Evolutionary conservation across 2,329 filamentous ascomycete genomes (phyloP).

Genomic region (Venturiaceae sp.): DNA sequence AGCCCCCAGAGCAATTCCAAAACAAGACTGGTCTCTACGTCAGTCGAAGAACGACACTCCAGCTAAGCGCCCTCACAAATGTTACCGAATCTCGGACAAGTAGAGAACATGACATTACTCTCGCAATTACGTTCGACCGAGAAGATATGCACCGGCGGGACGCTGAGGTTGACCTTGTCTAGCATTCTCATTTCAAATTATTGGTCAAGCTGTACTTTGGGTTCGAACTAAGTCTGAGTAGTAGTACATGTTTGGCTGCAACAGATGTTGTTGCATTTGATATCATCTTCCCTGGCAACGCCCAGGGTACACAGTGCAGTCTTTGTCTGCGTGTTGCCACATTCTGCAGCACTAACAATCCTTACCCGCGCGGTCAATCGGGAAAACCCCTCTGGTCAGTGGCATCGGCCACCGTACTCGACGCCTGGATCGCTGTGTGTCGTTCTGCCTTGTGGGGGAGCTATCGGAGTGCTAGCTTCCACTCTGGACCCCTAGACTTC

Average conservation of each 20-base stretch:
- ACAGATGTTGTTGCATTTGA: not conserved
- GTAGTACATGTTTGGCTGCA: not conserved
- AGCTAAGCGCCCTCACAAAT: not conserved
- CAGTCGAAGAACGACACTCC: not conserved
- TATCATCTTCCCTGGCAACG: not conserved
- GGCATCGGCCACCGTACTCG: not conserved
- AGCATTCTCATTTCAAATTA: not conserved
- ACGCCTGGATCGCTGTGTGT: slow-evolving; percentile 15
- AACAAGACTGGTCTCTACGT: not conserved
- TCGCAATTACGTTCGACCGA: not conserved
- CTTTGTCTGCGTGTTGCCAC: slow-evolving; percentile 2
- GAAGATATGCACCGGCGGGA: not conserved
- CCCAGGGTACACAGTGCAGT: not conserved
- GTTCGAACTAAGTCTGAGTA: not conserved
- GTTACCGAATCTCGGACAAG: not conserved
- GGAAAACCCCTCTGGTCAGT: not conserved
- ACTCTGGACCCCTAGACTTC: slow-evolving; percentile 37
- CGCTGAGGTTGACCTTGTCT: not conserved
- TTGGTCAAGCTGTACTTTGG: not conserved
- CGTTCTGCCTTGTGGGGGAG: slow-evolving; percentile 22
- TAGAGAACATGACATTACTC: not conserved
- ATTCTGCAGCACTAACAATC: slow-evolving; percentile 3
- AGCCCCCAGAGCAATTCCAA: not conserved
- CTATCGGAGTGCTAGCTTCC: slow-evolving; percentile 19
- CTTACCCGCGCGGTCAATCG: slow-evolving; percentile 6